Evolutionary conservation across 164 flowering plant genomes (phyloP), one percentile per base, ranked within the genome.

Genomic region (Sextonia rubra): DNA sequence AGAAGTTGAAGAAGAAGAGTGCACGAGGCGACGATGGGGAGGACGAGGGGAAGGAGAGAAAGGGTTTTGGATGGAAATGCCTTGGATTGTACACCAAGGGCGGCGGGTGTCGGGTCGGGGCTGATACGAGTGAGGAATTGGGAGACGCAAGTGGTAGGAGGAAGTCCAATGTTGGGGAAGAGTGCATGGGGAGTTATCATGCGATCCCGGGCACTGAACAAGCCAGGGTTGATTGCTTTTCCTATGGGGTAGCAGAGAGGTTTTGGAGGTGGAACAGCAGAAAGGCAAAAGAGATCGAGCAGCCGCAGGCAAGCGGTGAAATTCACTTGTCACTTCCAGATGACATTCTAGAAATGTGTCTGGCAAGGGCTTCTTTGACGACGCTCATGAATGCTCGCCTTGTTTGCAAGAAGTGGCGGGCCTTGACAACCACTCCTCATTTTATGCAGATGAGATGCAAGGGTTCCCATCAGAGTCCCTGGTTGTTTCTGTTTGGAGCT

Each of bases 91-190:
- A 87, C 77, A 86, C 88, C 14, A 80, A 86, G 72, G 93, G 90
- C 47, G 99, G 97, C 23, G 99, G 97, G 26, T 95, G 99, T 84
- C 90, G 86, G 81, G 99, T 95, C 8, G 90, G 96, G 24, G 97
- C 94, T 49, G 94, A 90, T 73, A 89, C 86, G 2, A 26, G 85
- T 69, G 95, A 91, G 15, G 96, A 87, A 12, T 74, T 78, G 76
- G 90, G 83, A 11, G 92, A 93, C 78, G 80, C 84, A 3, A 69
- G 71, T 67, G 55, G 52, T 22, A 83, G 90, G 62, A 86, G 98
- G 79, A 82, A 88, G 80, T 88, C 95, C 1, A 87, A 76, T 84
- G 84, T 84, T 29, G 85, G 86, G 66, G 93, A 90, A 66, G 92
- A 91, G 77, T 83, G 82, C 24, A 91, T 61, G 72, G 81, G 85